Evolutionary conservation across 257 asterid species (phyloP), one percentile per base, ranked within the genome.

Genomic region (Coffea eugenioides): DNA sequence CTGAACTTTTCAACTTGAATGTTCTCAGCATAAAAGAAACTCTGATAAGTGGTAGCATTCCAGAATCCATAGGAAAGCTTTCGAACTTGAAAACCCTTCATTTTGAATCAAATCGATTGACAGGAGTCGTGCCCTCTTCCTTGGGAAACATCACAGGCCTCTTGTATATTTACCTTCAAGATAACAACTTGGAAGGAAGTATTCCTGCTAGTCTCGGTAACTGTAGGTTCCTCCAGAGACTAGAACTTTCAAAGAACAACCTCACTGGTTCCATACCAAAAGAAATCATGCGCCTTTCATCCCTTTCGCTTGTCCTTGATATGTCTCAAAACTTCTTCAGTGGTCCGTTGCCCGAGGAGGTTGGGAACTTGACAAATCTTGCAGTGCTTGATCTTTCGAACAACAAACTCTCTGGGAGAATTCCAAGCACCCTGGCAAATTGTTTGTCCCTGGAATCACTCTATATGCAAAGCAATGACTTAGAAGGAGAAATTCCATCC

Each of bases 1-100:
- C 89, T 23, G 84, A 86, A 78, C 89, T 88, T 61, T 81, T 81
- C 65, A 85, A 76, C 77, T 74, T 88, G 65, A 62, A 69, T 10
- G 13, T 39, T 49, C 91, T 88, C 23, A 78, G 45, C 73, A 84
- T 85, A 83, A 9, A 16, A 20, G 79, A 77, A 1, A 83, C 84
- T 77, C 6, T 69, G 64, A 73, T 86, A 69, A 80, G 64, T 57
- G 91, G 93, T 77, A 76, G 67, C 54, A 89, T 88, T 46, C 93
- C 91, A 21, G 86, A 80, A 74, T 83, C 88, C 23, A 56, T 88
- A 25, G 90, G 91, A 71, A 86, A 39, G 85, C 86, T 89, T 70
- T 83, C 87, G 2, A 76, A 76, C 51, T 68, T 89, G 77, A 86
- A 83, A 76, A 76, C 21, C 31, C 80, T 87, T 14, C 54, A 78